phyloP scores from a whole-genome alignment of 345 rosid genomes.

The Abelmoschus esculentus region DNA sequence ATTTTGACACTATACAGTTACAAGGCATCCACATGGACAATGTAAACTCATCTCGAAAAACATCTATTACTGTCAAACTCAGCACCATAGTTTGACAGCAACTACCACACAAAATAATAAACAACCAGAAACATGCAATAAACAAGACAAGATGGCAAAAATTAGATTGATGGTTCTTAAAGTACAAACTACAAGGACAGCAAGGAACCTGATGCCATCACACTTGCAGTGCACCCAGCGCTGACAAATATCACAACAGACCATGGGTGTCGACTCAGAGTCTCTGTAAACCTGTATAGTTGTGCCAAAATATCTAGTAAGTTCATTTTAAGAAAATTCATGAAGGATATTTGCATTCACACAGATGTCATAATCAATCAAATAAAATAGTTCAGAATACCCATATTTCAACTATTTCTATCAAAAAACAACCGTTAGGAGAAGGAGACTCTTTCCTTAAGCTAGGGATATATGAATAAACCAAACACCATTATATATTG shows the following conservation, averaged over 20 bases:
- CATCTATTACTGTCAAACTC: neutral
- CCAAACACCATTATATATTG: neutral
- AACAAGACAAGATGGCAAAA: neutral
- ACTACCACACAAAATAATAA: neutral
- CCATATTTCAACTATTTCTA: conserved; percentile 10
- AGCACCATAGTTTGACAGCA: neutral
- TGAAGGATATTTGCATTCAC: conserved; percentile 15
- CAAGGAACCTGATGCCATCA: conserved; percentile 84
- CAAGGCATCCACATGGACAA: neutral
- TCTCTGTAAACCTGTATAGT: conserved; percentile 82
- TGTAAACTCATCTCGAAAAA: neutral
- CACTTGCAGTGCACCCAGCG: conserved; percentile 99
- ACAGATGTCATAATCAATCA: neutral
- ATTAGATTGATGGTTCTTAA: neutral
- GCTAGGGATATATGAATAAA: neutral
- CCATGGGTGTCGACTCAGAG: conserved; percentile 98
- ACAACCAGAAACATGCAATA: neutral
- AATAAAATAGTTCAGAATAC: neutral
- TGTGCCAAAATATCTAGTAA: conserved; percentile 7
- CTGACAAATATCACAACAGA: conserved; percentile 98
- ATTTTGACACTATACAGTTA: neutral
- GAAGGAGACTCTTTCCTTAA: neutral
- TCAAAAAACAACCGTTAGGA: neutral
- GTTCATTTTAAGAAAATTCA: neutral
- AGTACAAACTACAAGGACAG: conserved; percentile 5